Evolutionary conservation across 441 rosid genomes (phyloP), one percentile per base, ranked within the genome.

Genomic region (Hura crepitans): DNA sequence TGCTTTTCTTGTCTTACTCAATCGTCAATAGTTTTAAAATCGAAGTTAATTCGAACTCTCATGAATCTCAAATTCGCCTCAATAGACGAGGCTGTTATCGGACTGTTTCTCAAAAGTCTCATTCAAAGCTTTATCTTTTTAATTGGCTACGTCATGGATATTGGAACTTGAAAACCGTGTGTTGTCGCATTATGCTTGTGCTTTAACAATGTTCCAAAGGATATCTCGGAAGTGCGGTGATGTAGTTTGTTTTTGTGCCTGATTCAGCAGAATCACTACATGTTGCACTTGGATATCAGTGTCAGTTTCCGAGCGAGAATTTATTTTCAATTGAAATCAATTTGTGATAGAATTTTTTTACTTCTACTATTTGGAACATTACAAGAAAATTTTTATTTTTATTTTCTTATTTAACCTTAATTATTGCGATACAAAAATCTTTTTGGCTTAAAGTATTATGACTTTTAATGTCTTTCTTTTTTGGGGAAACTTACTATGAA

Each of bases 141-240:
- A n/a, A 67, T 27, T 18, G 17, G 60, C 51, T 28, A 50, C 74
- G 74, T 68, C 76, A 75, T 18, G 49, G 61, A 55, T 71, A 64
- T 77, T 59, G 75, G 77, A 70, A 76, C 76, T 72, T 76, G 81
- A 39, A 50, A 68, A 68, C 28, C 10, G 43, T 12, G 62, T 39
- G 53, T 43, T 62, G 30, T 67, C 66, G 58, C 49, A 37, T 46
- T 54, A 49, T 50, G 28, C 67, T 65, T 64, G 71, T 54, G 77
- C 39, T 65, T 65, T 64, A 54, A 47, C 68, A 68, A 57, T 70
- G 42, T 69, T 74, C 70, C 70, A 65, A 77, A 33, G 60, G 69
- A 28, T 71, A 28, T 58, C 12, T 65, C 20, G 68, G 61, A 65
- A 56, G 42, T 55, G 72, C 66, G 63, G 77, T 61, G 79, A 65